Conservation (phyloP, 2,329 filamentous ascomycete species). For the Phyllosticta citriasiana region DNA sequence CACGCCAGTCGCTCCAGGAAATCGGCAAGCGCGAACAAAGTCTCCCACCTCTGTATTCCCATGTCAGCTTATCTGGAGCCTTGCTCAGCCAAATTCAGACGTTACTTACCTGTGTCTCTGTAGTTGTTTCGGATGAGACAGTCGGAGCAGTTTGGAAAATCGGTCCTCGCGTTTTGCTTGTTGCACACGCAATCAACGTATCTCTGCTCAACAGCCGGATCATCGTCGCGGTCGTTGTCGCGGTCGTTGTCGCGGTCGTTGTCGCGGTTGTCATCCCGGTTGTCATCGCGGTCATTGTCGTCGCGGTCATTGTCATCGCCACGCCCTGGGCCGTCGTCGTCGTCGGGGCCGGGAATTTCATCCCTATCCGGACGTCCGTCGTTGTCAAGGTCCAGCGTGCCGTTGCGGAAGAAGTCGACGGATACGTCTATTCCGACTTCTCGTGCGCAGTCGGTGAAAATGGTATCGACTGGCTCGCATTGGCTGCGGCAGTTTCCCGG, state of each 20-base stretch:
- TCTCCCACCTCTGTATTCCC: slow-evolving; percentile 17
- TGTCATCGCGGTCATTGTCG: neutral
- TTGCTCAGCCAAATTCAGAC: neutral
- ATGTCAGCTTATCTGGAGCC: neutral
- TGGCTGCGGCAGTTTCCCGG: slow-evolving; percentile 20
- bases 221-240: neutral
- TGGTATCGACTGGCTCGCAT: slow-evolving; percentile 18
- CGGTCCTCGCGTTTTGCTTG: slow-evolving; percentile 16
- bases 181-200: slow-evolving; percentile 23
- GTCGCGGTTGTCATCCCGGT: neutral
- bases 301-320: too few species aligned
- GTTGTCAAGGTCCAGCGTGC: neutral
- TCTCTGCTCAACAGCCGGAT: neutral
- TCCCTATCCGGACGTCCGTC: neutral
- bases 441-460: slow-evolving; percentile 19
- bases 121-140: slow-evolving; percentile 17
- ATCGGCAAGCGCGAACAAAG: slow-evolving; percentile 21
- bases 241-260: slow-evolving; percentile 12
- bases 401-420: neutral
- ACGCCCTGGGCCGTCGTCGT: too few species aligned
- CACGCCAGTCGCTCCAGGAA: slow-evolving; percentile 15
- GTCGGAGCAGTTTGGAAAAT: slow-evolving; percentile 22
- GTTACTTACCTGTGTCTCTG: slow-evolving; percentile 14
- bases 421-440: slow-evolving; percentile 13
- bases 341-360: neutral